Conservation (phyloP, 164 flowering plant species). For the Saururus chinensis region DNA sequence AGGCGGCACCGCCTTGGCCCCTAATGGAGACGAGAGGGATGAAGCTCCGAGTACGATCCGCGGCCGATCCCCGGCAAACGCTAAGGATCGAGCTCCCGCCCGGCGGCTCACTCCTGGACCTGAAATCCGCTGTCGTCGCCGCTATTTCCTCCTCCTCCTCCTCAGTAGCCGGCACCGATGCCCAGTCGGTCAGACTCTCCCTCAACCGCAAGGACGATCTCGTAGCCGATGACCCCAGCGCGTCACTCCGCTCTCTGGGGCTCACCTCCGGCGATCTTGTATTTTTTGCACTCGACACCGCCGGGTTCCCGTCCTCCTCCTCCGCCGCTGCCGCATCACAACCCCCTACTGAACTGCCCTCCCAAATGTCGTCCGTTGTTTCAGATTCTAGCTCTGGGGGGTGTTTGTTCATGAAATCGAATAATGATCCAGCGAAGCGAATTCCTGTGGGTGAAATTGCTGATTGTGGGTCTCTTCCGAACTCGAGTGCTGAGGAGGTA, state of each 20-base stretch:
- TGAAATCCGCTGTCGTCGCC: slow-evolving; percentile 1
- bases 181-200: neutral
- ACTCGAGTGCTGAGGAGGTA: too few species aligned
- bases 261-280: slow-evolving; percentile 6
- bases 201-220: slow-evolving; percentile 4
- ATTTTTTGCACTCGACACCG: neutral
- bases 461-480: neutral
- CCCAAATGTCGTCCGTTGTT: neutral
- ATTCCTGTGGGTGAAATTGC: neutral
- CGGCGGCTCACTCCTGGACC: neutral
- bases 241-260: neutral
- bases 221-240: slow-evolving; percentile 1
- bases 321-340: neutral
- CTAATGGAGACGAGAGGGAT: neutral
- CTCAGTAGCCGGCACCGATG: neutral
- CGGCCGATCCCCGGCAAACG: slow-evolving; percentile 1
- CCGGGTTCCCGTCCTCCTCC: neutral
- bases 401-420: too few species aligned
- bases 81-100: neutral
- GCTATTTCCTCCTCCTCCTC: neutral
- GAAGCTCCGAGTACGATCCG: slow-evolving; percentile 4
- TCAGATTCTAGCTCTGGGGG: too few species aligned
- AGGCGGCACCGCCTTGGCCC: too few species aligned
- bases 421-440: neutral
- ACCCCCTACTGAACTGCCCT: neutral